Evolutionary conservation across 768 basidiomycete genomes (phyloP), one percentile per base, ranked within the genome.

Genomic region (Leccinum longicurvipes): DNA sequence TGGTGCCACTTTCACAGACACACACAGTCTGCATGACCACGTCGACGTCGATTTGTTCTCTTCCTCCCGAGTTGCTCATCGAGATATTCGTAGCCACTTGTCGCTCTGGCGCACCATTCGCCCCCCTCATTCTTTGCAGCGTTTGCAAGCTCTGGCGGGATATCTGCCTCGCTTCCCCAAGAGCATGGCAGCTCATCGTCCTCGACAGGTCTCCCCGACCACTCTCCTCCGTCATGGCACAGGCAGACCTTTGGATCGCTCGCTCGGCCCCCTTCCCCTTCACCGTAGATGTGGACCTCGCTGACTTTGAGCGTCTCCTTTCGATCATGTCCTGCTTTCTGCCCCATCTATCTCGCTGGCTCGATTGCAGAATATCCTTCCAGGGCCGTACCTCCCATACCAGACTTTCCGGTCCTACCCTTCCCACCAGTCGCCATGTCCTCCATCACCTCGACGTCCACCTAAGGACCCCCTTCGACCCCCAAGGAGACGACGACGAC

Each of bases 321-420:
- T 79, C 87, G 9, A 75, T 89, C 56, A 72, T 90, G 31, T 83
- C 85, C 0, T 85, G 83, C 5, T 74, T 89, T 32, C 72, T 90
- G 0, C 74, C 79, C 10, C 72, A 78, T 27, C 63, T 88, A 42
- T 64, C 73, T 55, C 81, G 89, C 39, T 89, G 87, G 86, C 73
- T 77, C 41, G 72, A 75, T 2, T 81, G 83, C 60, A 70, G 63
- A 3, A 70, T 87, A 50, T 69, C 72, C 19, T 76, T 77, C 46
- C 65, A 77, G 60, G 63, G 62, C 28, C 59, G 49, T 60, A 52
- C 62, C 15, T 34, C 63, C 52, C 70, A 73, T 56, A 70, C 74
- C 59, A 58, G 58, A 24, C 57, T 71, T 17, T 56, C 67, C 2
- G 56, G 67, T 47, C 62, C 67, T 59, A 60, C 60, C 32, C 56